Percentiles rank a stretch among this genome's conserved stretches.
Evolutionary conservation across 208 protist species (phyloP).

Genomic region (Crithidia thermophila): DNA sequence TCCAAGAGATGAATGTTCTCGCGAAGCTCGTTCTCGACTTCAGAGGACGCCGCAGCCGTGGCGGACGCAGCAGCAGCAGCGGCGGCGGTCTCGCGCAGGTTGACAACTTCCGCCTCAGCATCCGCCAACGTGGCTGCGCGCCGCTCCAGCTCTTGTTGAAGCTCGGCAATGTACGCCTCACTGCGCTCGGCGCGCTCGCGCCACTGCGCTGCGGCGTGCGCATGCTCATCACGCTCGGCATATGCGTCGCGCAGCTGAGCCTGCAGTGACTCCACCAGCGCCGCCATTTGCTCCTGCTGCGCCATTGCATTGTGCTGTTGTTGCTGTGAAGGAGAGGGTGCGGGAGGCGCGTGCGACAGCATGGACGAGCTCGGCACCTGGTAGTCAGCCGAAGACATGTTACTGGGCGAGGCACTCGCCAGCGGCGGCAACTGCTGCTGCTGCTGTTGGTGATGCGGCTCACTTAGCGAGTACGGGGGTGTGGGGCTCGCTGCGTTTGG

Average conservation of each 20-base stretch:
- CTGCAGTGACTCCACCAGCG: slow-evolving; percentile 13
- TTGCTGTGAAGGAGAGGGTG: no score
- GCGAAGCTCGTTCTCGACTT: slow-evolving; percentile 30
- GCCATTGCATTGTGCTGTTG: neutral
- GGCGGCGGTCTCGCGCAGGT: slow-evolving; percentile 2
- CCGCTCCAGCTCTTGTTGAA: slow-evolving; percentile 15
- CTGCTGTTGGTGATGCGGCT: neutral
- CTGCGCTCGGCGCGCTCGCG: slow-evolving; percentile 26
- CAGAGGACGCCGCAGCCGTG: slow-evolving; percentile 2
- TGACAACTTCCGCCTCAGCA: slow-evolving; percentile 2
- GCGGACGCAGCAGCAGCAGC: no score
- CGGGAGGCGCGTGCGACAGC: neutral
- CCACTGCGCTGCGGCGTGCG: slow-evolving; percentile 13
- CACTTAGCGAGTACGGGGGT: neutral
- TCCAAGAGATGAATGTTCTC: slow-evolving; percentile 64
- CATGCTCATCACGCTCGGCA: slow-evolving; percentile 4
- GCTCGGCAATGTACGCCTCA: slow-evolving; percentile 7
- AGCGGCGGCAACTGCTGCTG: neutral
- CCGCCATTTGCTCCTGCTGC: neutral
- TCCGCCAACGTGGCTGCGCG: neutral
- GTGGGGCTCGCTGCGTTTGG: neutral
- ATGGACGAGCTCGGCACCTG: neutral
- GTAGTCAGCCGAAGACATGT: neutral
- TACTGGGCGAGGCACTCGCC: neutral
- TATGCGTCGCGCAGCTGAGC: slow-evolving; percentile 20